Percentiles rank a stretch among this genome's conserved stretches.
These are phyloP conservation scores for Acacia melanoxylon DNA, from an alignment of 306 rosid species.

Conservation along the genomic window DNA sequence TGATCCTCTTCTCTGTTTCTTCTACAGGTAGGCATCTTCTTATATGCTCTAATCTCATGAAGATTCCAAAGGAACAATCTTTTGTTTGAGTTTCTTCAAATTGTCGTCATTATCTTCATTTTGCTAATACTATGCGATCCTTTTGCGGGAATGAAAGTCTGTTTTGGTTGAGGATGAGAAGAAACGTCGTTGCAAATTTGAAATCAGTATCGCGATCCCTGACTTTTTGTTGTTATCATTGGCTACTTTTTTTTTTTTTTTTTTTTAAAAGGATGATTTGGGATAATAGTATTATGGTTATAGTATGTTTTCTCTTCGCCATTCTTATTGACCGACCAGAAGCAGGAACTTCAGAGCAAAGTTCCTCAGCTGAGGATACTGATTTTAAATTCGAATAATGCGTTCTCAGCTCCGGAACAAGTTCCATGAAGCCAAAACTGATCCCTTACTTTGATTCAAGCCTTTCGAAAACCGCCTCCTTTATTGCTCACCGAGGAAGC, in stretches of 20 bases:
- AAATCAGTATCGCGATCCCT: not conserved
- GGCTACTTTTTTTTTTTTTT: not conserved
- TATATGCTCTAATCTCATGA: not conserved
- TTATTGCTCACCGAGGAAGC: conserved; percentile 49
- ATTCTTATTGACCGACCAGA: not conserved
- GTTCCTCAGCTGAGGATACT: not conserved
- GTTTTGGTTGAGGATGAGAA: not conserved
- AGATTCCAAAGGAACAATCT: not conserved
- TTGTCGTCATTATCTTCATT: not conserved
- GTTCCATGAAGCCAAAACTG: conserved; percentile 59
- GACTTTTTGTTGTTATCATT: not conserved
- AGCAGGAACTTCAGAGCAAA: not conserved
- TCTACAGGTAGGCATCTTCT: conserved; percentile 46
- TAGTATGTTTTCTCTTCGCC: not conserved
- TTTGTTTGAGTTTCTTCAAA: not conserved
- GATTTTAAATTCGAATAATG: not conserved
- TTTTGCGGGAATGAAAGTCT: not conserved
- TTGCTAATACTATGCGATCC: not conserved
- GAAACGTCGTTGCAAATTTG: not conserved
- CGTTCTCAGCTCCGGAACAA: conserved; percentile 58
- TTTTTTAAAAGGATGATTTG: not conserved
- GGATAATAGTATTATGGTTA: not conserved
- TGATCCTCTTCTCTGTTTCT: conserved; percentile 68
- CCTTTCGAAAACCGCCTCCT: conserved; percentile 54
- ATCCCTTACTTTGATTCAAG: conserved; percentile 67